Evolutionary conservation across 495 filamentous ascomycete genomes (phyloP).

Genomic region (Penicillium cosmopolitanum): DNA sequence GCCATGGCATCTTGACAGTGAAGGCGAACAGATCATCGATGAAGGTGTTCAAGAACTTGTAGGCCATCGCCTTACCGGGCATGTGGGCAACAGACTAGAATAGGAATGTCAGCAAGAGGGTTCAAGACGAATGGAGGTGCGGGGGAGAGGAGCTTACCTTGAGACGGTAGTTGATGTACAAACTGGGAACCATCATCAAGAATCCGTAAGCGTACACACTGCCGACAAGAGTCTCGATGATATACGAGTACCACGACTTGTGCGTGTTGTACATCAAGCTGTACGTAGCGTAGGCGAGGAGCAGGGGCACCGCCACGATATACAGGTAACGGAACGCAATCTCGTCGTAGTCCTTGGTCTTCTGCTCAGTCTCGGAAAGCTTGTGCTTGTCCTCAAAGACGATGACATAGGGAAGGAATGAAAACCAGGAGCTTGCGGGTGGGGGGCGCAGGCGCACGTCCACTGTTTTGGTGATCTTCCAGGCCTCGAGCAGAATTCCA

Average conservation of each 20-base stretch:
- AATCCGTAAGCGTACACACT: constrained; percentile 98
- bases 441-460: constrained; percentile 81
- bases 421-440: constrained; percentile 63
- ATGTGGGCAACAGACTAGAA: constrained; percentile 88
- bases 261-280: constrained; percentile 91
- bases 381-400: constrained; percentile 96
- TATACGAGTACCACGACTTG: constrained; percentile 97
- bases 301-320: constrained; percentile 82
- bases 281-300: constrained; percentile 88
- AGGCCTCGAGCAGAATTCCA: constrained; percentile 92
- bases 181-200: constrained; percentile 96
- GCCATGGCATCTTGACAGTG: constrained; percentile 97
- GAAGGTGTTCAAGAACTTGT: constrained; percentile 88
- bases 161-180: constrained; percentile 98
- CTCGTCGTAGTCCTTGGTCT: constrained; percentile 97
- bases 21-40: constrained; percentile 93
- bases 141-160: constrained; percentile 53
- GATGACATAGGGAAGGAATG: constrained; percentile 79
- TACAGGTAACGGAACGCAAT: constrained; percentile 98
- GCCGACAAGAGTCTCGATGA: constrained; percentile 89
- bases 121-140: too few species aligned
- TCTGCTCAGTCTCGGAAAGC: constrained; percentile 91
- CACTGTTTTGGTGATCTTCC: constrained; percentile 98
- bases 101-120: neutral
- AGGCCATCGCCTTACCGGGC: constrained; percentile 93